A percentile compares a stretch with the other conserved stretches of the same genome.
Conservation (phyloP, 2,329 filamentous ascomycete genomes). For the Leptographium radiaticola region DNA sequence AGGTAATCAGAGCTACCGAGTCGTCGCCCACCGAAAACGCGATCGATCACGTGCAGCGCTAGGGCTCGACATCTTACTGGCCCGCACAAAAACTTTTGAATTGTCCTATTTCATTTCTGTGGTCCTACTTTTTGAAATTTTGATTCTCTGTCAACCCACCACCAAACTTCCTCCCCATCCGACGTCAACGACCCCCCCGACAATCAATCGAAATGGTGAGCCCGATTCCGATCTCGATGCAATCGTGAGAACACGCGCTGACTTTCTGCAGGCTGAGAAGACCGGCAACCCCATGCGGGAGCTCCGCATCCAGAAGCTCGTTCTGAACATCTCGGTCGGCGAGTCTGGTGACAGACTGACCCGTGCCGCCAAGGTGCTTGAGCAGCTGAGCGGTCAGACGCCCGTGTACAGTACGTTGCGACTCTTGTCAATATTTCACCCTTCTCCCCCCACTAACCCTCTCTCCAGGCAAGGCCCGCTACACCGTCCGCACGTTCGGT, state of each 20-base stretch:
- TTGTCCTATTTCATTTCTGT: constrained; percentile 4
- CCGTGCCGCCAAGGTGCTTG: constrained; percentile 98
- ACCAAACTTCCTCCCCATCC: constrained; percentile 7
- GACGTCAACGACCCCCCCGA: background rate
- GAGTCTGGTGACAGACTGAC: constrained; percentile 99
- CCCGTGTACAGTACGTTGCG: constrained; percentile 76
- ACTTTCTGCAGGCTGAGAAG: constrained; percentile 57
- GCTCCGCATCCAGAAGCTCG: constrained; percentile 98
- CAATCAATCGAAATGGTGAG: constrained; percentile 25
- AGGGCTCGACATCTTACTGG: constrained; percentile 4
- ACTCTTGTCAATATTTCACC: background rate
- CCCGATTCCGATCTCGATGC: background rate
- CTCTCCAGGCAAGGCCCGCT: constrained; percentile 87
- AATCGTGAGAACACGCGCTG: constrained; percentile 11
- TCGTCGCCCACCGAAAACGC: constrained; percentile 8
- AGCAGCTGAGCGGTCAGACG: constrained; percentile 98
- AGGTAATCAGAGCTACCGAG: background rate
- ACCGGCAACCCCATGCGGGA: constrained; percentile 97
- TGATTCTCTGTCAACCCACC: background rate
- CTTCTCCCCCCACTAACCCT: background rate
- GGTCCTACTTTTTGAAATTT: constrained; percentile 6
- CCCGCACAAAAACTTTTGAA: constrained; percentile 8
- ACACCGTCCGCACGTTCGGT: constrained; percentile 99
- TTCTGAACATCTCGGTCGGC: constrained; percentile 98
- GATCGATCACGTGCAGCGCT: constrained; percentile 3